Percentiles rank a stretch among this genome's conserved stretches.
phyloP scores from a whole-genome alignment of 1,284 basidiomycete genomes.

The Melanopsichium pennsylvanicum region DNA sequence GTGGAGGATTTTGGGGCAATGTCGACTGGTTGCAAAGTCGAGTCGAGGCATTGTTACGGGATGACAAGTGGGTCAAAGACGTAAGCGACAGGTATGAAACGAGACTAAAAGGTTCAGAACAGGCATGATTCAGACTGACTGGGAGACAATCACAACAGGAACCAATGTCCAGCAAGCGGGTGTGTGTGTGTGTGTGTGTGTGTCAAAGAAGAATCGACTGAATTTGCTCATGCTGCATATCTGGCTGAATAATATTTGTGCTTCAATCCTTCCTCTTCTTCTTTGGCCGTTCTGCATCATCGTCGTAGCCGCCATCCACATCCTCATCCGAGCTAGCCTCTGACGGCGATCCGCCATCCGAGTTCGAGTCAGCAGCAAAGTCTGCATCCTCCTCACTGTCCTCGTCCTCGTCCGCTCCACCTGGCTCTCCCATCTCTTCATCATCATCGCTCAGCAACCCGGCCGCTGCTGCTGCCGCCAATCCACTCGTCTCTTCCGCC shows the following conservation, averaged over 20 bases:
- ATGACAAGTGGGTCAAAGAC: constrained; percentile 14
- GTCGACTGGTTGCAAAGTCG: constrained; percentile 36
- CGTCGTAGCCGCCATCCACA: constrained; percentile 38
- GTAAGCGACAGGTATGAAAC: constrained; percentile 7
- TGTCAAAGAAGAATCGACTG: too few relatives aligned
- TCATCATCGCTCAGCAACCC: constrained; percentile 77
- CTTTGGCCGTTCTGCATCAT: constrained; percentile 45
- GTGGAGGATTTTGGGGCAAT: constrained; percentile 47
- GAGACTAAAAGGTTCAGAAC: too few relatives aligned
- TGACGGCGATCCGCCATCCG: constrained; percentile 57
- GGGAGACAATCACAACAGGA: too few relatives aligned
- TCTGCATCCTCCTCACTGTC: constrained; percentile 76
- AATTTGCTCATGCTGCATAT: too few relatives aligned
- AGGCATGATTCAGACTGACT: too few relatives aligned
- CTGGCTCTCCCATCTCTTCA: constrained; percentile 69
- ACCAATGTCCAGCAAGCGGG: too few relatives aligned
- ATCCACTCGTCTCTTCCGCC: constrained; percentile 74
- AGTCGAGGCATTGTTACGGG: constrained; percentile 24
- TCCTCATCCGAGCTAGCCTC: constrained; percentile 71
- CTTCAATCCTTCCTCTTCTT: constrained; percentile 53
- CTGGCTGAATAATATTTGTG: not conserved
- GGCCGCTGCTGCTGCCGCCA: constrained; percentile 71
- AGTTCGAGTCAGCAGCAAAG: constrained; percentile 74
- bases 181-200: too few relatives aligned
- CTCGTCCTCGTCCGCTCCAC: constrained; percentile 69